These are phyloP conservation scores for Boletus rufocinnamomeus DNA, from an alignment of 768 basidiomycete species.

Conservation along the genomic window DNA sequence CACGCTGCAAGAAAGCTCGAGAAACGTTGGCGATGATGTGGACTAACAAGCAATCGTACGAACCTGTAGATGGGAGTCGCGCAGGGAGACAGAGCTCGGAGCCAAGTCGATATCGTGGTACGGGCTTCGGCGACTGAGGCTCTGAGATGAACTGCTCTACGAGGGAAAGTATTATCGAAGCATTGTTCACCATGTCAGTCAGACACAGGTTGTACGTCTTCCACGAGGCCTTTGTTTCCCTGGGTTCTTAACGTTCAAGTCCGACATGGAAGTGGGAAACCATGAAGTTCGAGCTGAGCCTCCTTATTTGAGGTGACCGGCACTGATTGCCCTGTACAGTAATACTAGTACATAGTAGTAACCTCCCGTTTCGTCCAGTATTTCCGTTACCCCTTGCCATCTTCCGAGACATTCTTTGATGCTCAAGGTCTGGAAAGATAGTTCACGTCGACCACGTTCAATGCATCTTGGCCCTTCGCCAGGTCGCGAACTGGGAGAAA, in stretches of 20 bases:
- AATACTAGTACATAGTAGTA: neutral
- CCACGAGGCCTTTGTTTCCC: neutral
- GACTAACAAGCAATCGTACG: slow-evolving; percentile 25
- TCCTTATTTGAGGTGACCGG: slow-evolving; percentile 5
- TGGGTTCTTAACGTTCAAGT: neutral
- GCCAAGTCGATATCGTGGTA: slow-evolving; percentile 41
- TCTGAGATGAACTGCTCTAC: slow-evolving; percentile 29
- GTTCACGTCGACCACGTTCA: slow-evolving; percentile 11
- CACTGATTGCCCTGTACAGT: slow-evolving; percentile 1
- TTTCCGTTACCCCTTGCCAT: neutral
- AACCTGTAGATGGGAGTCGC: slow-evolving; percentile 68
- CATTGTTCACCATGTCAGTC: slow-evolving; percentile 56
- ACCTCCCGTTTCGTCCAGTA: neutral
- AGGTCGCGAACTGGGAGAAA: slow-evolving; percentile 30
- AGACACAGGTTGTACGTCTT: slow-evolving; percentile 5
- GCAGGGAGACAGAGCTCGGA: slow-evolving; percentile 64
- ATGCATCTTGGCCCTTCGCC: neutral
- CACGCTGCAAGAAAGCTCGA: slow-evolving; percentile 69
- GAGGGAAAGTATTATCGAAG: slow-evolving; percentile 33
- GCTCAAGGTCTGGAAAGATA: slow-evolving; percentile 29
- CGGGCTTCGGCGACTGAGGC: slow-evolving; percentile 20
- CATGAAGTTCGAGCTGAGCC: neutral
- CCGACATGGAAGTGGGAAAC: slow-evolving; percentile 20
- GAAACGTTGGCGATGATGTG: slow-evolving; percentile 27
- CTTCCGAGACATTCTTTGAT: slow-evolving; percentile 8